These are phyloP conservation scores for Coleophoma eucalyptorum DNA, from an alignment of 2,329 filamentous ascomycete genomes.

Conservation along the genomic window DNA sequence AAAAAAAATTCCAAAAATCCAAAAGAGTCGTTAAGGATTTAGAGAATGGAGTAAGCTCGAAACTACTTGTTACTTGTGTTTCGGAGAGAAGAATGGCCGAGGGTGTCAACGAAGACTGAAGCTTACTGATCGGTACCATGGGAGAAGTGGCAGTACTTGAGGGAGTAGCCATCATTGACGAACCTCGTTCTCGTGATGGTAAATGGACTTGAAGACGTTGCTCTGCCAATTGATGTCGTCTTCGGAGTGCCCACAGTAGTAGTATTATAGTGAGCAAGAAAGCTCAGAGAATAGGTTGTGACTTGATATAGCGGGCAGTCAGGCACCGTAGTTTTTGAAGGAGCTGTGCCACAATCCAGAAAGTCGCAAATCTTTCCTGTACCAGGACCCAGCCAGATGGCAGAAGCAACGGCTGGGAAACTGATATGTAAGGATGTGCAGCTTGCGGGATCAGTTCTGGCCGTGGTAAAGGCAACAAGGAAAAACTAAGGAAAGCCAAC, in stretches of 20 bases:
- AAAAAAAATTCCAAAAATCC: no score
- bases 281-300: constrained; percentile 15
- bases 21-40: not conserved
- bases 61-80: not conserved
- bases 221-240: not conserved
- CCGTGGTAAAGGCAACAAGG: constrained; percentile 10
- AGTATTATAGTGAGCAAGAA: not conserved
- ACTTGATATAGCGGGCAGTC: constrained; percentile 15
- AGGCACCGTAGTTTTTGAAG: constrained; percentile 12
- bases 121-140: not conserved
- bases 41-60: not conserved
- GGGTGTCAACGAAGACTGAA: not conserved
- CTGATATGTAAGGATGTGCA: constrained; percentile 2
- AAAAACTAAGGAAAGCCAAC: constrained; percentile 6
- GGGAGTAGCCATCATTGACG: constrained; percentile 1
- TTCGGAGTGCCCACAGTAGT: not conserved
- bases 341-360: constrained; percentile 16
- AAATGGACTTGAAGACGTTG: constrained; percentile 3
- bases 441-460: constrained; percentile 6
- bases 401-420: constrained; percentile 1
- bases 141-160: not conserved
- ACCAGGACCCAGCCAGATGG: constrained; percentile 10
- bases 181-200: not conserved
- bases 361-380: constrained; percentile 15
- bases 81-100: not conserved